Evolutionary conservation across 1,139 yeast genomes (phyloP).

Genomic region (Pichia inconspicua): DNA sequence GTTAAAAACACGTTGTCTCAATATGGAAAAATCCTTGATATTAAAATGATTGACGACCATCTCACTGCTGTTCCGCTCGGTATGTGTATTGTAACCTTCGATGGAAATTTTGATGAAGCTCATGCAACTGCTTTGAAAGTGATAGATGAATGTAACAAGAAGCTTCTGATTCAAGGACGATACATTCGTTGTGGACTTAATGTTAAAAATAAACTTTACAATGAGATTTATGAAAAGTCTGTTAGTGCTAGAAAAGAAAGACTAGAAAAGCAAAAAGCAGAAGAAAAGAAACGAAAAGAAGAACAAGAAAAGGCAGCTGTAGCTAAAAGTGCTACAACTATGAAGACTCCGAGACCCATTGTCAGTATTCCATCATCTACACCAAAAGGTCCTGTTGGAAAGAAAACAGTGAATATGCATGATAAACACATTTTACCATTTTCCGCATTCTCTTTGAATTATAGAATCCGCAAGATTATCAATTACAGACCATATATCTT

Average conservation of each 20-base stretch:
- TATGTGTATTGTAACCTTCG: slow-evolving; percentile 56
- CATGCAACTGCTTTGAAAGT: slow-evolving; percentile 41
- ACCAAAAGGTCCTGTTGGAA: slow-evolving; percentile 1
- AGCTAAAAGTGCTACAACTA: not conserved
- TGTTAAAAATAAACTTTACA: slow-evolving; percentile 16
- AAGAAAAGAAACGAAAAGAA: slow-evolving; percentile 14
- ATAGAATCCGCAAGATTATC: slow-evolving; percentile 40
- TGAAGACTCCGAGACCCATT: not conserved
- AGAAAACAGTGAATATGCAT: slow-evolving; percentile 12
- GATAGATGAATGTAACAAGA: slow-evolving; percentile 25
- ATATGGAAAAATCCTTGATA: slow-evolving; percentile 53
- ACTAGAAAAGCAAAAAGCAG: slow-evolving; percentile 12
- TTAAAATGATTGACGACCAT: slow-evolving; percentile 63
- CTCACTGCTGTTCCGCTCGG: slow-evolving; percentile 76
- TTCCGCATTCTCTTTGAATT: slow-evolving; percentile 31
- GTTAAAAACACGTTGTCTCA: slow-evolving; percentile 47
- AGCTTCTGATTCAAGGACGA: slow-evolving; percentile 21
- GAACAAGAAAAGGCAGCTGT: slow-evolving; percentile 6
- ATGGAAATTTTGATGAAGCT: slow-evolving; percentile 50
- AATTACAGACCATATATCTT: slow-evolving; percentile 50
- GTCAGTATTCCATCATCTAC: not conserved
- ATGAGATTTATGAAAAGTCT: slow-evolving; percentile 20
- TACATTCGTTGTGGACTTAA: slow-evolving; percentile 24
- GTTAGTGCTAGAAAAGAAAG: slow-evolving; percentile 18
- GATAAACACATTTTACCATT: slow-evolving; percentile 30